Percentiles rank a stretch among this genome's conserved stretches.
Conservation (phyloP, 2,329 filamentous ascomycete species). For the Sclerotinia glacialis region DNA sequence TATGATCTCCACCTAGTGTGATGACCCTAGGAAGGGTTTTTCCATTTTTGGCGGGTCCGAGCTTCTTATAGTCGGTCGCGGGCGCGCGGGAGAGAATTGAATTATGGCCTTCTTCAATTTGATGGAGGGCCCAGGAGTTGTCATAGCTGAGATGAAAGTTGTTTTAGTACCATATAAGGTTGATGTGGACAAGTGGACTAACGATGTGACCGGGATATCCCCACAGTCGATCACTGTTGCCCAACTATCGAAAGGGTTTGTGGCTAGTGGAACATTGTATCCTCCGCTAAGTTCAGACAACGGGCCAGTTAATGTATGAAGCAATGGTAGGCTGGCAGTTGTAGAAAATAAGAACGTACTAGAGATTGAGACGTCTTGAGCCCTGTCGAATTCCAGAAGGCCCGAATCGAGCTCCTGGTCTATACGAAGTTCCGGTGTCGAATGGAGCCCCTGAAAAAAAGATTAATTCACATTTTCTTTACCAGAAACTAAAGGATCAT, state of each 20-base stretch:
- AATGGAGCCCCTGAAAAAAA: constrained; percentile 67
- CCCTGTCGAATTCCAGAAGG: constrained; percentile 83
- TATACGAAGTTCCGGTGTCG: constrained; percentile 81
- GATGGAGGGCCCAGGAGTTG: constrained; percentile 75
- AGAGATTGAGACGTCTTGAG: constrained; percentile 80
- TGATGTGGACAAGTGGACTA: constrained; percentile 40
- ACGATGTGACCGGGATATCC: constrained; percentile 82
- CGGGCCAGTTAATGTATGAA: constrained; percentile 41
- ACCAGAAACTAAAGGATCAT: constrained; percentile 15
- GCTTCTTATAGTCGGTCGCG: constrained; percentile 63
- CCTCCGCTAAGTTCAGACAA: constrained; percentile 62
- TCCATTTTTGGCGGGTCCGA: constrained; percentile 67
- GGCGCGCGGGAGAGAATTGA: constrained; percentile 69
- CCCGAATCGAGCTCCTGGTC: constrained; percentile 79
- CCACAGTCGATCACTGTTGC: constrained; percentile 79
- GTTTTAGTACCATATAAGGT: background rate
- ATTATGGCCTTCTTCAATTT: constrained; percentile 84
- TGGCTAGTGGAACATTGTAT: constrained; percentile 77
- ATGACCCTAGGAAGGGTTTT: constrained; percentile 79
- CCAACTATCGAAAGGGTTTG: constrained; percentile 80
- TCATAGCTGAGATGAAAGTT: constrained; percentile 58
- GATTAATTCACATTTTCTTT: constrained; percentile 17
- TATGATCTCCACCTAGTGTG: constrained; percentile 67
- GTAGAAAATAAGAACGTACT: constrained; percentile 55
- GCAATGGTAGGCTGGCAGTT: constrained; percentile 29